phyloP scores from a whole-genome alignment of 768 basidiomycete genomes.

The Boletus eberwhitei region DNA sequence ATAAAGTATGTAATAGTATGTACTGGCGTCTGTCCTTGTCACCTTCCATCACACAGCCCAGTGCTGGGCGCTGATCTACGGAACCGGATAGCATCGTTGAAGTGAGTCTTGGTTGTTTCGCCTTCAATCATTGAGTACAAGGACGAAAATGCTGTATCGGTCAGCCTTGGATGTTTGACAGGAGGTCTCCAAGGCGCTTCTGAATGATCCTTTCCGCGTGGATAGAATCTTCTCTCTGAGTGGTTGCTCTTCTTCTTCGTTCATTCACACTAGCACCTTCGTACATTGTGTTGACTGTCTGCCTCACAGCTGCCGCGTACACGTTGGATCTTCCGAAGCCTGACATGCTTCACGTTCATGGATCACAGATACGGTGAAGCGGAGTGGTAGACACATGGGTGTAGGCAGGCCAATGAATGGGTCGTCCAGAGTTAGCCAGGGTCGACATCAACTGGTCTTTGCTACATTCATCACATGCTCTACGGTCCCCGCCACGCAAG shows the following conservation, averaged over 20 bases:
- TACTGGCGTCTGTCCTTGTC: no score
- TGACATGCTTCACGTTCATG: background rate
- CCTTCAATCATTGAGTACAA: background rate
- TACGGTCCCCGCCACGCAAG: background rate
- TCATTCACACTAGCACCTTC: background rate
- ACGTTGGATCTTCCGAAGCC: background rate
- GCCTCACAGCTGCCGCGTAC: background rate
- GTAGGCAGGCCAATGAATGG: background rate
- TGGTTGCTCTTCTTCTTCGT: background rate
- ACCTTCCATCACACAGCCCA: background rate
- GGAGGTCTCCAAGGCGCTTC: conserved; percentile 29
- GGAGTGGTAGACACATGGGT: background rate
- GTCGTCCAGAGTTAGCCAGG: background rate
- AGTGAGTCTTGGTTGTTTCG: conserved; percentile 6
- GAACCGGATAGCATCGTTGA: background rate
- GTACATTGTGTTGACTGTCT: conserved; percentile 11
- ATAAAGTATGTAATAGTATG: no score
- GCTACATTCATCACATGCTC: background rate
- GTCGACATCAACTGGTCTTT: background rate
- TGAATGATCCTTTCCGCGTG: conserved; percentile 25
- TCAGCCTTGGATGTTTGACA: conserved; percentile 14
- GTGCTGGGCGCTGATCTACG: background rate
- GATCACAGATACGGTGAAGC: background rate
- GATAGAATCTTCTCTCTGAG: conserved; percentile 36
- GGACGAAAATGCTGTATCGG: conserved; percentile 28